Base-by-base conservation (phyloP, 108 stramenopile species). In the Nannochloropsis granulata region DNA sequence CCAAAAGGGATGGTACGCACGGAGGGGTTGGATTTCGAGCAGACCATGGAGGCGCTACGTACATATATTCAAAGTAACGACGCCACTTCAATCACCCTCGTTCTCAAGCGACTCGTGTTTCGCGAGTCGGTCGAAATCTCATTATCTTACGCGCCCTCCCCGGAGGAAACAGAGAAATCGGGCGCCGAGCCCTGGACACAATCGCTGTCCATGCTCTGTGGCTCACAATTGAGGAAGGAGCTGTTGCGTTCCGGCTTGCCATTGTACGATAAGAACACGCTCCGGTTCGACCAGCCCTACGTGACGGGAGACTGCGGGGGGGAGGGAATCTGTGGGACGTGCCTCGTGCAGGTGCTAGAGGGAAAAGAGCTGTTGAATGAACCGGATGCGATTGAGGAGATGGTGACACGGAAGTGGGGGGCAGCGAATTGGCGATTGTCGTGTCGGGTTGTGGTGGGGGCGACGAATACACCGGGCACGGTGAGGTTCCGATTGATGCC, bases 241-340 rank as follows among this genome's bases (percentile, higher is more conserved):
- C 84, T 88, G 84, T 82, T 88, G 12, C 80, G 88, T n/a, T 24
- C 46, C 9, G 88, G 81, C 71, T 46, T 88, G 0, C 88, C 88
- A 11, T 84, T 88, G 79, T 88, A 88, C 45, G 84, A 85, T 78
- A 80, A 81, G 19, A 44, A 79, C 42, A 88, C 88, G 24, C 24
- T 44, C 81, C 81, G 88, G 43, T 88, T 82, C 43, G 88, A 88
- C 44, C 88, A 88, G 84, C 88, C 88, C 34, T 88, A 88, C 82
- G 88, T 84, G 13, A 88, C 88, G 2, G 88, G 88, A 8, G 85
- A 88, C 84, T 88, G 88, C 82, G 88, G 81, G 12, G 88, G 88
- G 24, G 88, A 88, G 42, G 88, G 88, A 16, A 88, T 81, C 34
- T 88, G 88, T 44, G 82, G 88, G 13, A 88, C 88, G 34, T 88